Evolutionary conservation across 805 yeast genomes (phyloP).

Genomic region (Candida fluviatilis): DNA sequence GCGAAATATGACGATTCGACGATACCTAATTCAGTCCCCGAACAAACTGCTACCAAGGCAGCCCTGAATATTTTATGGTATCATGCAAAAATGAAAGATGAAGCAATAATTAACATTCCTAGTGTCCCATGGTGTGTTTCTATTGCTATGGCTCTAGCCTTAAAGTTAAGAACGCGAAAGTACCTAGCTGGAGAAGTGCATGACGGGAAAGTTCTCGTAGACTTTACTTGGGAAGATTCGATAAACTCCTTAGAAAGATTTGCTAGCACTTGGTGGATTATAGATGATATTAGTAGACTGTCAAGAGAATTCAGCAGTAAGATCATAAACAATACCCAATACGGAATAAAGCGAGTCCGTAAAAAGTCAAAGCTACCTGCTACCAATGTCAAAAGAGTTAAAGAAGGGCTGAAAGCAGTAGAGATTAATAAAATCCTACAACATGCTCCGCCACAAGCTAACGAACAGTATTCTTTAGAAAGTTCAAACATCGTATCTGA

Average conservation of each 20-base stretch:
- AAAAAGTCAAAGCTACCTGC: neutral
- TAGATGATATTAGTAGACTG: conserved; percentile 23
- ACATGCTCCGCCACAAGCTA: neutral
- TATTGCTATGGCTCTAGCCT: conserved; percentile 22
- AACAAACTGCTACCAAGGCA: conserved; percentile 18
- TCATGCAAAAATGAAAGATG: conserved; percentile 14
- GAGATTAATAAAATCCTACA: neutral
- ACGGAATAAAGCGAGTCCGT: conserved; percentile 1
- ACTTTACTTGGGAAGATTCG: conserved; percentile 16
- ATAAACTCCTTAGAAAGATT: conserved; percentile 18
- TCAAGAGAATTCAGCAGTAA: conserved; percentile 18
- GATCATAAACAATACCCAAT: conserved; percentile 7
- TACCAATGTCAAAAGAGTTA: neutral
- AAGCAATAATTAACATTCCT: conserved; percentile 20
- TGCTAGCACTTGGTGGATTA: conserved; percentile 21
- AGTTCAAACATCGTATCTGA: neutral
- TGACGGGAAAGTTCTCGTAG: neutral
- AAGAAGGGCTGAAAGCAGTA: neutral
- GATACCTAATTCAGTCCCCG: conserved; percentile 20
- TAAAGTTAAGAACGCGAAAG: conserved; percentile 15
- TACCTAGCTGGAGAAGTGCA: conserved; percentile 2
- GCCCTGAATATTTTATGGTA: conserved; percentile 25
- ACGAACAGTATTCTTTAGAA: neutral
- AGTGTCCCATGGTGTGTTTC: conserved; percentile 22
- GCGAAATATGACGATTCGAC: conserved; percentile 19